Evolutionary conservation across 495 filamentous ascomycete genomes (phyloP), one percentile per base, ranked within the genome.

Genomic region (Neurospora pannonica): DNA sequence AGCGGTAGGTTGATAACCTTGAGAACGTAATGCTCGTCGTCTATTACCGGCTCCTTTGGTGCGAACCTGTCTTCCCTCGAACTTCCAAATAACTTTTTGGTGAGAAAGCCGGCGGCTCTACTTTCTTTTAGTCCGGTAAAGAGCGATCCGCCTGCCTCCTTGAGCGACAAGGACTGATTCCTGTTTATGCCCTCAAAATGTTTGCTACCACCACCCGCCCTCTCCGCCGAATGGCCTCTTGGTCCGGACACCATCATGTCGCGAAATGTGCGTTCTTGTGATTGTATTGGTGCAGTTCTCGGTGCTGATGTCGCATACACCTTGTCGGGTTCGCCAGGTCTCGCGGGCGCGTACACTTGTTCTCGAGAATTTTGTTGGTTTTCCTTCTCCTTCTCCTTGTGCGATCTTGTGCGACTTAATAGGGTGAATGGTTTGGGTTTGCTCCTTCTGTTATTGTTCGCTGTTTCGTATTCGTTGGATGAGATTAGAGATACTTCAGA

Each of bases 1-100:
- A 97, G 85, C 1, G 93, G 92, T 19, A 92, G 82, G 76, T 93
- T 94, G 79, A 97, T 93, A 62, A 95, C 88, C 69, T 90, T 91
- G 76, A 91, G 86, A 48, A 91, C 86, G 76, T 97, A 97, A 73
- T 91, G 88, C 76, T 92, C 92, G 76, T 97, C 93, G 48, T 88
- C 90, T 4, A 92, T 81, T 24, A 88, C 76, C 13, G 78, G 84
- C 70, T 94, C 92, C 43, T 84, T 89, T 79, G 92, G 91, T 73
- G 88, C 88, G 34, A 86, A 90, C 79, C 90, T 92, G 34, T 91
- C 91, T 79, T 90, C 92, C 71, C 92, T 87, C 24, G 86, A 87
- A 78, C 94, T 93, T 36, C 92, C 91, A 77, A 97, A 92, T 73
- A 95, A 86, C 0, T 90, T 89, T 76, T 94, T 95, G 60, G 92